Conservation (phyloP, 2,329 filamentous ascomycete genomes). For the Penicillium sp. region DNA sequence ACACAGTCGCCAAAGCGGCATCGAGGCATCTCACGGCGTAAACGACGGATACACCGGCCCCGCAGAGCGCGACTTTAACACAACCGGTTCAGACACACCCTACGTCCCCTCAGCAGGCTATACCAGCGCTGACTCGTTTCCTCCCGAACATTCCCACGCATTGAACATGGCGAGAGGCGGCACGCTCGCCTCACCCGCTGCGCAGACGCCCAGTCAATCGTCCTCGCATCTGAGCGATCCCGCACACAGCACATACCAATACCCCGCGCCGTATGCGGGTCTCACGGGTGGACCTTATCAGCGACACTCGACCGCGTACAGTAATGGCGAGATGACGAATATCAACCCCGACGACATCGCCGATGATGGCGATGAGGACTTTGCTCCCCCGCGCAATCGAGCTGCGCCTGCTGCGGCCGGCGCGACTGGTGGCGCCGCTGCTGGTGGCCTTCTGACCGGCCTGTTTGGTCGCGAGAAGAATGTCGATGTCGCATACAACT, state of each 20-base stretch:
- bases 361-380: constrained; percentile 85
- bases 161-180: constrained; percentile 39
- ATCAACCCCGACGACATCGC: constrained; percentile 77
- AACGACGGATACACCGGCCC: constrained; percentile 31
- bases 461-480: constrained; percentile 44
- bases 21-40: constrained; percentile 57
- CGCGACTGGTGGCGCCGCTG: constrained; percentile 49
- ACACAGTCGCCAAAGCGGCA: constrained; percentile 62
- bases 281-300: constrained; percentile 65
- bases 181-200: constrained; percentile 32
- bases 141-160: constrained; percentile 41
- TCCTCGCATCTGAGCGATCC: constrained; percentile 31
- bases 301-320: constrained; percentile 52
- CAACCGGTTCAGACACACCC: constrained; percentile 38
- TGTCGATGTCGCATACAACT: constrained; percentile 53
- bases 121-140: constrained; percentile 25
- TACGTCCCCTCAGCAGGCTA: constrained; percentile 31
- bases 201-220: constrained; percentile 33
- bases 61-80: constrained; percentile 36
- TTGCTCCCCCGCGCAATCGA: constrained; percentile 50
- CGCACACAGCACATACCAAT: constrained; percentile 43
- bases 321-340: constrained; percentile 44
- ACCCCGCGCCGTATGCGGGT: constrained; percentile 30
- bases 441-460: constrained; percentile 44
- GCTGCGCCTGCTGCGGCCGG: constrained; percentile 9